A percentile compares a stretch with the other conserved stretches of the same genome.
Evolutionary conservation across 768 basidiomycete genomes (phyloP).

Genomic region (Trametes cinnabarina): DNA sequence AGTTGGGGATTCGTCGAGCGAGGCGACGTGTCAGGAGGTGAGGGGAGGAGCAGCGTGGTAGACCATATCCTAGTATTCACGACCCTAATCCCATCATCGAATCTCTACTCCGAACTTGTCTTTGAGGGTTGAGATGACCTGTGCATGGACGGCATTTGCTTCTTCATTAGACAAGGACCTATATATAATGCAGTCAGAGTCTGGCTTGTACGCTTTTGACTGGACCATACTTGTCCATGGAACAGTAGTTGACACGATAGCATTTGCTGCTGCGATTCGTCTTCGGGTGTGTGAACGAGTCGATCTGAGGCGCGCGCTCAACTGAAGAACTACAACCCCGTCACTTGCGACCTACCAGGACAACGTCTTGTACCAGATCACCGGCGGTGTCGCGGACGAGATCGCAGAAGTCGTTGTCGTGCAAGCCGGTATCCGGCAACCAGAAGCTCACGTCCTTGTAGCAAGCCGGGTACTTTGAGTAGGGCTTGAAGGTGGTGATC

Average conservation of each 20-base stretch:
- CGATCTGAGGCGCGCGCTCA: constrained; percentile 59
- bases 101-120: constrained; percentile 80
- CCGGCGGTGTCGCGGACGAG: constrained; percentile 90
- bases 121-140: constrained; percentile 53
- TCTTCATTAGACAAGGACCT: constrained; percentile 90
- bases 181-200: neutral
- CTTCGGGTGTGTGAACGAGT: constrained; percentile 88
- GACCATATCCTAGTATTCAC: constrained; percentile 22
- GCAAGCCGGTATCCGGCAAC: constrained; percentile 59
- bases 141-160: constrained; percentile 73
- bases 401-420: constrained; percentile 98
- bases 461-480: constrained; percentile 89
- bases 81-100: constrained; percentile 55
- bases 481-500: constrained; percentile 83
- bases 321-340: neutral
- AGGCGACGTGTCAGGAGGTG: neutral
- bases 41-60: constrained; percentile 12
- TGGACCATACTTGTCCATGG: constrained; percentile 83
- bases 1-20: neutral
- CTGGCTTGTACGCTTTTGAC: neutral
- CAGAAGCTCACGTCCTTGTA: constrained; percentile 97
- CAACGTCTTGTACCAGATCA: constrained; percentile 88
- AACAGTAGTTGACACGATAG: constrained; percentile 91
- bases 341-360: constrained; percentile 52
- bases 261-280: constrained; percentile 76